A percentile compares a stretch with the other conserved stretches of the same genome.
Conservation (phyloP, 441 rosid genomes). For the Erysimum cheiri region DNA sequence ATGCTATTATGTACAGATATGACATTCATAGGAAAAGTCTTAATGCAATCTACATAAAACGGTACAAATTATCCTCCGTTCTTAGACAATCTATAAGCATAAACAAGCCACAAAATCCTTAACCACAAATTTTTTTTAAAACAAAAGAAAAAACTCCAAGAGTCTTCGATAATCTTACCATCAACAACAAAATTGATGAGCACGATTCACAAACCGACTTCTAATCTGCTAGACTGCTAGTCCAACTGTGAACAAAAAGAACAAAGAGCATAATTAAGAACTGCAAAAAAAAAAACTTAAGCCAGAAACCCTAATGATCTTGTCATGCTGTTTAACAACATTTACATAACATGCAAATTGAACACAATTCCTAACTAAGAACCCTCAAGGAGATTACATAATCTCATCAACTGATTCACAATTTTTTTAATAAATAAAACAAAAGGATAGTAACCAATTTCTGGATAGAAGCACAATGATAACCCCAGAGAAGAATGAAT, state of each 20-base stretch:
- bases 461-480: background rate
- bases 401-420: background rate
- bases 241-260: conserved; percentile 24
- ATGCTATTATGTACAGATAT: background rate
- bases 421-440: background rate
- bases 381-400: background rate
- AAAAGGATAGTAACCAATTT: background rate
- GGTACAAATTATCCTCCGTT: background rate
- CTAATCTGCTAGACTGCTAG: conserved; percentile 13
- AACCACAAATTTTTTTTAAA: background rate
- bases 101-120: background rate
- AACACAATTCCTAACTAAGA: background rate
- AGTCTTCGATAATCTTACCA: conserved; percentile 27
- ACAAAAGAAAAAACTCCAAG: background rate
- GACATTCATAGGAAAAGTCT: background rate
- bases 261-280: conserved; percentile 10
- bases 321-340: conserved; percentile 3
- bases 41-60: conserved; percentile 4
- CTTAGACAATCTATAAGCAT: background rate
- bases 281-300: background rate
- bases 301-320: background rate
- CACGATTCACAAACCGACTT: background rate
- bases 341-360: background rate
- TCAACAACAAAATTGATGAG: conserved; percentile 6
- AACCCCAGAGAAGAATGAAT: conserved; percentile 9